Conservation (phyloP, 2,329 filamentous ascomycete genomes). For the Drechslerella dactyloides region DNA sequence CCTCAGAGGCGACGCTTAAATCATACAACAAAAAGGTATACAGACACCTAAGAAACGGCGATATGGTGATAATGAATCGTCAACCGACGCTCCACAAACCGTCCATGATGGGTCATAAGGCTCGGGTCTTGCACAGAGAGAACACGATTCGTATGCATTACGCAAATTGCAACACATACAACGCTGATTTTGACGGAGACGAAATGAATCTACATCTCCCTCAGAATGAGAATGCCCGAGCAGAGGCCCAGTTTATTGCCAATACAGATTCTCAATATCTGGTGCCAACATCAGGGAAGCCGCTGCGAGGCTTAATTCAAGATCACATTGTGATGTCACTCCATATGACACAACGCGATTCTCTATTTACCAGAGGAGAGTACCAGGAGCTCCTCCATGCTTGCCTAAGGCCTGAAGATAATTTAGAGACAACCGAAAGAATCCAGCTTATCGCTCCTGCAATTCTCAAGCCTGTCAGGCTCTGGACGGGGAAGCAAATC, state of each 20-base stretch:
- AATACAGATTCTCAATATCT: conserved; percentile 98
- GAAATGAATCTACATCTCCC: conserved; percentile 99
- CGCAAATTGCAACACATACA: conserved; percentile 99
- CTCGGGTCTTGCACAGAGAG: conserved; percentile 87
- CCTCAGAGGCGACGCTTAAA: conserved; percentile 74
- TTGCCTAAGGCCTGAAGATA: conserved; percentile 77
- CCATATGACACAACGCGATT: conserved; percentile 86
- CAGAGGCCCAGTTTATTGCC: conserved; percentile 89
- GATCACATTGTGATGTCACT: conserved; percentile 97
- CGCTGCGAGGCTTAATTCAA: conserved; percentile 92
- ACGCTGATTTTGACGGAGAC: conserved; percentile 98
- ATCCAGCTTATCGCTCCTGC: conserved; percentile 82
- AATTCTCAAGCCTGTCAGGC: conserved; percentile 76
- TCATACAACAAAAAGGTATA: conserved; percentile 94
- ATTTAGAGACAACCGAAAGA: conserved; percentile 63
- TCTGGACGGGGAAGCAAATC: conserved; percentile 97
- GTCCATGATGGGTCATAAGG: conserved; percentile 97
- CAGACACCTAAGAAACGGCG: conserved; percentile 91
- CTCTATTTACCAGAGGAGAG: conserved; percentile 83
- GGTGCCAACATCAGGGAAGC: conserved; percentile 90
- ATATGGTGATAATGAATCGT: conserved; percentile 98
- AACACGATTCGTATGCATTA: conserved; percentile 99
- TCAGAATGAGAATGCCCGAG: conserved; percentile 91
- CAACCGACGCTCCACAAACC: conserved; percentile 98
- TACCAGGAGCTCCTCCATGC: conserved; percentile 95